Conservation (phyloP, 2,329 filamentous ascomycete genomes). For the Pseudogymnoascus sp. region DNA sequence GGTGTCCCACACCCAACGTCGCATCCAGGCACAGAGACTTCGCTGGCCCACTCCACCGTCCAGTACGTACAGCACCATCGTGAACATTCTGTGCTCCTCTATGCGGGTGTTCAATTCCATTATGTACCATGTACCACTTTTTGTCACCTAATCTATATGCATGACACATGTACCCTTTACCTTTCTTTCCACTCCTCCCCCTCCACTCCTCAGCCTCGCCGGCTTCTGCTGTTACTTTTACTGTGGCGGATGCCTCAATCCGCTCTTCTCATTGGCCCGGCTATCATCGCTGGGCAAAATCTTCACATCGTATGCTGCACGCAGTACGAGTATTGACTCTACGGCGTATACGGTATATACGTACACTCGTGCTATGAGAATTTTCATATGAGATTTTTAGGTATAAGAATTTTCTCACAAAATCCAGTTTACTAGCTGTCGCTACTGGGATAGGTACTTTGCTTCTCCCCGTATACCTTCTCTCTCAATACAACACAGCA, state of each 20-base stretch:
- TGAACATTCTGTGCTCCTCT: background rate
- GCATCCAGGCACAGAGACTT: background rate
- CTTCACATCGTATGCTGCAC: background rate
- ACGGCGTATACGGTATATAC: background rate
- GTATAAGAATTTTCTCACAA: background rate
- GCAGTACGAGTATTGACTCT: background rate
- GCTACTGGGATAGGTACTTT: background rate
- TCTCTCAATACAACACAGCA: background rate
- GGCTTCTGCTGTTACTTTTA: background rate
- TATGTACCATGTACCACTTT: background rate
- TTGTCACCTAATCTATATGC: background rate
- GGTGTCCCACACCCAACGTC: background rate
- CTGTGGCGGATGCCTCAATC: background rate
- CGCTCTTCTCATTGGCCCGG: background rate
- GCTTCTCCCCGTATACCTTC: background rate
- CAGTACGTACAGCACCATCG: background rate
- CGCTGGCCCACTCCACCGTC: background rate
- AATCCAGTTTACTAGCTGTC: background rate
- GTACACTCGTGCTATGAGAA: no score
- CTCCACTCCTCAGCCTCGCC: background rate
- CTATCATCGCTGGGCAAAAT: conserved; percentile 7
- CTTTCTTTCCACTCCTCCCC: background rate
- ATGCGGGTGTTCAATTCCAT: background rate
- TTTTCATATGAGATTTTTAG: background rate
- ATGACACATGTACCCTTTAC: background rate